A percentile compares a stretch with the other conserved stretches of the same genome.
phyloP scores from a whole-genome alignment of 2,329 filamentous ascomycete species.

The Aspergillus unguis region DNA sequence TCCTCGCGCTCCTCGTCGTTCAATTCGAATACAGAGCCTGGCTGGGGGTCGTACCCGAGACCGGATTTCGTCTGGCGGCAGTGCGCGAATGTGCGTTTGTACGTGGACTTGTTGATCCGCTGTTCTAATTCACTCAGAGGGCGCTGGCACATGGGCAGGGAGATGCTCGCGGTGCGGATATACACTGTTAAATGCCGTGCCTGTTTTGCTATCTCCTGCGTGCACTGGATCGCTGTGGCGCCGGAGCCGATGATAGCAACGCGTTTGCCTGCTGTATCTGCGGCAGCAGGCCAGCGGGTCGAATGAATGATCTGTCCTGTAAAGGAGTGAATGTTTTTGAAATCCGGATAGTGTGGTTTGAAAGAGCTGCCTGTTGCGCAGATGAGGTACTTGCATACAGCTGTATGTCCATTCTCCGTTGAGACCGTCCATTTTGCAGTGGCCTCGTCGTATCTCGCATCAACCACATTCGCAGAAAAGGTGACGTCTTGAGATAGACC shows the following conservation, averaged over 20 bases:
- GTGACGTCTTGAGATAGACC: conserved; percentile 43
- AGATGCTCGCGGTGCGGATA: conserved; percentile 23
- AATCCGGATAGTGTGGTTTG: conserved; percentile 42
- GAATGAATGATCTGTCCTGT: conserved; percentile 54
- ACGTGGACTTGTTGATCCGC: conserved; percentile 49
- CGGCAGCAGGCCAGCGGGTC: conserved; percentile 42
- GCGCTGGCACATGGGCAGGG: conserved; percentile 27
- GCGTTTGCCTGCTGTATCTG: conserved; percentile 28
- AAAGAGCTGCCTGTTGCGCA: conserved; percentile 46
- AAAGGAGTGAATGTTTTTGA: conserved; percentile 41
- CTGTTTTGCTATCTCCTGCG: conserved; percentile 16
- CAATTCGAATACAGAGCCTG: conserved; percentile 58
- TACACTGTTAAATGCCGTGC: conserved; percentile 18
- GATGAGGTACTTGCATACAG: conserved; percentile 45
- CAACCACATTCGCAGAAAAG: conserved; percentile 45
- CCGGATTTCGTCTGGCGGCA: conserved; percentile 36
- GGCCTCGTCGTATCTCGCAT: conserved; percentile 39
- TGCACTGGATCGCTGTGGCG: conserved; percentile 40
- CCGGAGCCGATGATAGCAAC: conserved; percentile 44
- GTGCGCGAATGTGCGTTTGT: conserved; percentile 49
- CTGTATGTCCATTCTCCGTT: conserved; percentile 40
- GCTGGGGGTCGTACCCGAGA: not conserved
- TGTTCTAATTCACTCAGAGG: conserved; percentile 39
- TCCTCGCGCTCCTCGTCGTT: conserved; percentile 49
- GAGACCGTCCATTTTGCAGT: conserved; percentile 44